These are phyloP conservation scores for Euphrasia confusa DNA, from an alignment of 257 asterid species.

Conservation along the genomic window DNA sequence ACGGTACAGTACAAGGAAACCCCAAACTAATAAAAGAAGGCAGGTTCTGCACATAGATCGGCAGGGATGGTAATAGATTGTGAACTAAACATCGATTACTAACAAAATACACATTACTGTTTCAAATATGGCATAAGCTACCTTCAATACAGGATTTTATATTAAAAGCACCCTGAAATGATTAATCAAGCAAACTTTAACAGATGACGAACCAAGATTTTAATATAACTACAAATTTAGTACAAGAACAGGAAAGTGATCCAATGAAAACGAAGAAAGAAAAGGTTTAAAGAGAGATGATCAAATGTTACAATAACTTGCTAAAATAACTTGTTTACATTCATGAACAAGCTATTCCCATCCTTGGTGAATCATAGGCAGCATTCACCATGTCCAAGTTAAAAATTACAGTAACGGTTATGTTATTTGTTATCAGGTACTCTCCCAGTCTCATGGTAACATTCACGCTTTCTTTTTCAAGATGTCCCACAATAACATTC, in stretches of 20 bases:
- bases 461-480: too few species aligned
- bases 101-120: neutral
- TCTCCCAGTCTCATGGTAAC: too few species aligned
- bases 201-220: neutral
- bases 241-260: slow-evolving; percentile 12
- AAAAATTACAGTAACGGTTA: neutral
- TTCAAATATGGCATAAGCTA: neutral
- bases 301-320: slow-evolving; percentile 3
- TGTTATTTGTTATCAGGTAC: slow-evolving; percentile 9
- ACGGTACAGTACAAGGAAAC: neutral
- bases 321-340: slow-evolving; percentile 1
- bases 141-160: neutral
- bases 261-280: slow-evolving; percentile 7
- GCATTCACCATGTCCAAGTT: slow-evolving; percentile 6
- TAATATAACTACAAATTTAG: neutral
- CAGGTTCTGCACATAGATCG: neutral
- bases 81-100: slow-evolving; percentile 10
- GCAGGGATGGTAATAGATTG: neutral
- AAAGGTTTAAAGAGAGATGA: slow-evolving; percentile 3
- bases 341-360: neutral
- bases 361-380: slow-evolving; percentile 3
- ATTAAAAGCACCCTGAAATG: slow-evolving; percentile 13
- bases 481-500: too few species aligned
- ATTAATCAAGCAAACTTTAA: slow-evolving; percentile 8
- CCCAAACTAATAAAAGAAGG: neutral